Conservation (phyloP, 1,284 basidiomycete species). For the Waitea zeae region DNA sequence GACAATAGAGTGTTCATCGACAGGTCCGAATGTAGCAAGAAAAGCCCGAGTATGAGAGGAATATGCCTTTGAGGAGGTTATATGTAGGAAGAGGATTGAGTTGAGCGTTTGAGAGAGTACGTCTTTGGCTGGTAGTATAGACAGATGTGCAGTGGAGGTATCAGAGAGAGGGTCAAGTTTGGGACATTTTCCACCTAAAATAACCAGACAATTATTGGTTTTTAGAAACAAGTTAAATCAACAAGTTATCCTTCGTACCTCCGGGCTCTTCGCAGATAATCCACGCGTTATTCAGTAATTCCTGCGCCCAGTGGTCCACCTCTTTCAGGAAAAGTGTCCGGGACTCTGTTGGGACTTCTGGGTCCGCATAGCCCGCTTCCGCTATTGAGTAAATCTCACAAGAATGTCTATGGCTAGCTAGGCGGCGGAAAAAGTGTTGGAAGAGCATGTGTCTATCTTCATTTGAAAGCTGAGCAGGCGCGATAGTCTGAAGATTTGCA, state of each 20-base stretch:
- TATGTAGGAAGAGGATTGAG: conserved; percentile 30
- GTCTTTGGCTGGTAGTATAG: conserved; percentile 19
- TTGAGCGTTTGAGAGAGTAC: conserved; percentile 23
- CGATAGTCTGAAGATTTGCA: conserved; percentile 12
- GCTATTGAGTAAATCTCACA: conserved; percentile 20
- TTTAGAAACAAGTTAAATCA: too few species aligned
- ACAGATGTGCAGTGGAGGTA: conserved; percentile 25
- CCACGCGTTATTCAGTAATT: conserved; percentile 26
- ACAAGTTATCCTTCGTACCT: conserved; percentile 14
- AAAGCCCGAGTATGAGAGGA: conserved; percentile 36
- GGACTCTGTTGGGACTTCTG: conserved; percentile 9
- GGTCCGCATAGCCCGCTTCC: conserved; percentile 16
- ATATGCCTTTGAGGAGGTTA: conserved; percentile 29
- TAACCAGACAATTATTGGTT: too few species aligned
- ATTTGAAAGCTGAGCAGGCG: conserved; percentile 21
- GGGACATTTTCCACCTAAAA: conserved; percentile 25
- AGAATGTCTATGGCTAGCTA: conserved; percentile 29
- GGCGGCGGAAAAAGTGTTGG: conserved; percentile 23
- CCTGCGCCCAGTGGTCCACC: conserved; percentile 28
- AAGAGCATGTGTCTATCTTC: conserved; percentile 21
- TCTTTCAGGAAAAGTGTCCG: conserved; percentile 17
- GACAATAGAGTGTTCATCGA: conserved; percentile 28
- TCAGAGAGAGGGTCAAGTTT: conserved; percentile 22
- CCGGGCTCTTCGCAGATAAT: conserved; percentile 27
- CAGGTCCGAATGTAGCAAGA: conserved; percentile 19